Conservation (phyloP, 768 basidiomycete genomes). For the Rhodotorula toruloides region DNA sequence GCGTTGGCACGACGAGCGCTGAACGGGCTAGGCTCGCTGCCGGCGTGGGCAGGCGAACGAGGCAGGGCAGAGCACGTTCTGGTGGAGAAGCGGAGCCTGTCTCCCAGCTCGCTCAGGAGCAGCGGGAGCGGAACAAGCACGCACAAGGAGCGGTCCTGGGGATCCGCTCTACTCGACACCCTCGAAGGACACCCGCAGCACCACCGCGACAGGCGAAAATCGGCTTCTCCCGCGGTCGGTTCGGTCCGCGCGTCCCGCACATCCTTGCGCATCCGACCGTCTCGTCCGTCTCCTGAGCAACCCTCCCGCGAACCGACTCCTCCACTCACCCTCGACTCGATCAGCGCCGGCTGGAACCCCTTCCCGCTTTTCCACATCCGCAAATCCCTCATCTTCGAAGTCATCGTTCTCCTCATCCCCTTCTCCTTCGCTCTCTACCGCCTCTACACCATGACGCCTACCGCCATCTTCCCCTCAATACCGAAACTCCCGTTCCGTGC, state of each 20-base stretch:
- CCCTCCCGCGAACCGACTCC: slow-evolving; percentile 10
- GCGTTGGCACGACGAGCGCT: neutral
- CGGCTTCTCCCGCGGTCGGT: slow-evolving; percentile 6
- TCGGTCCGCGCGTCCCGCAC: neutral
- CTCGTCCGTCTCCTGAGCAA: neutral
- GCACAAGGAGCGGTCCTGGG: slow-evolving; percentile 19
- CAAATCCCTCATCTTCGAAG: slow-evolving; percentile 36
- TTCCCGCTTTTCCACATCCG: slow-evolving; percentile 38
- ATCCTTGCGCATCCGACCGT: neutral
- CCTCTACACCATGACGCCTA: slow-evolving; percentile 21
- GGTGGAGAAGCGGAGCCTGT: slow-evolving; percentile 21
- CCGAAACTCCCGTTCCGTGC: slow-evolving; percentile 23
- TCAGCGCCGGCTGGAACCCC: slow-evolving; percentile 20
- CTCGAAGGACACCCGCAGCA: slow-evolving; percentile 14
- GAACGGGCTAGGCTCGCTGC: too few species aligned
- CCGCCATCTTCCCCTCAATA: slow-evolving; percentile 21
- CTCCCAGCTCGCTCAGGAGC: neutral
- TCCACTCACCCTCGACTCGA: slow-evolving; percentile 33
- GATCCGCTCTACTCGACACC: slow-evolving; percentile 23
- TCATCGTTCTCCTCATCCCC: slow-evolving; percentile 33
- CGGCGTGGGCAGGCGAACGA: slow-evolving; percentile 5
- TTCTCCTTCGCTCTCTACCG: slow-evolving; percentile 36
- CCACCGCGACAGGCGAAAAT: slow-evolving; percentile 1
- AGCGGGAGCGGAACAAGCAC: neutral
- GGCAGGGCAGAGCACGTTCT: slow-evolving; percentile 34